Evolutionary conservation across 2,329 filamentous ascomycete species (phyloP).

Genomic region (Sarocladium strictum): DNA sequence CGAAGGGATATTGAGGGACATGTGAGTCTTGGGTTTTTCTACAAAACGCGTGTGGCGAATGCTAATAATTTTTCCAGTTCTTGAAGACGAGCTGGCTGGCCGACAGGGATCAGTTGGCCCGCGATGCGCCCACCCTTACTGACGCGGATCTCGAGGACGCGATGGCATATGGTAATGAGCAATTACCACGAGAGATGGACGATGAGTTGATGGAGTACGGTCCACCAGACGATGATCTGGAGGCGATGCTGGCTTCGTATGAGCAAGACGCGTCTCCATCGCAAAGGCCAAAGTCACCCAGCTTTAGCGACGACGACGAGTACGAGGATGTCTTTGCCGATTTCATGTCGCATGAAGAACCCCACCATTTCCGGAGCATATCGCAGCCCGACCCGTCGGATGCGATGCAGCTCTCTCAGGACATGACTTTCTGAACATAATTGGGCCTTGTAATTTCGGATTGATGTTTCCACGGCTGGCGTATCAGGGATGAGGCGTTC

Average conservation of each 20-base stretch:
- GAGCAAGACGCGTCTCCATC: constrained; percentile 18
- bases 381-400: constrained; percentile 28
- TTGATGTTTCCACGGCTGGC: constrained; percentile 1
- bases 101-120: constrained; percentile 24
- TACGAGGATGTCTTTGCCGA: constrained; percentile 56
- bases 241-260: constrained; percentile 48
- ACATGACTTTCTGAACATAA: constrained; percentile 18
- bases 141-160: constrained; percentile 49
- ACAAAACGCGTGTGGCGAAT: not conserved
- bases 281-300: constrained; percentile 26
- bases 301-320: constrained; percentile 51
- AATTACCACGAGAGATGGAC: constrained; percentile 20
- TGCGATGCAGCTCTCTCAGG: constrained; percentile 24
- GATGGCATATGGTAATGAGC: constrained; percentile 23
- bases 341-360: constrained; percentile 26
- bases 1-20: constrained; percentile 57
- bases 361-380: constrained; percentile 14
- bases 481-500: constrained; percentile 1
- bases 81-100: constrained; percentile 29
- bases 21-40: constrained; percentile 18
- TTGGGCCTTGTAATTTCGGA: not conserved
- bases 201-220: constrained; percentile 47
- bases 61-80: constrained; percentile 19
- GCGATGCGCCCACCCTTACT: constrained; percentile 33
- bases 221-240: constrained; percentile 47